phyloP scores from a whole-genome alignment of 768 basidiomycete genomes.

The Serendipita sp. region DNA sequence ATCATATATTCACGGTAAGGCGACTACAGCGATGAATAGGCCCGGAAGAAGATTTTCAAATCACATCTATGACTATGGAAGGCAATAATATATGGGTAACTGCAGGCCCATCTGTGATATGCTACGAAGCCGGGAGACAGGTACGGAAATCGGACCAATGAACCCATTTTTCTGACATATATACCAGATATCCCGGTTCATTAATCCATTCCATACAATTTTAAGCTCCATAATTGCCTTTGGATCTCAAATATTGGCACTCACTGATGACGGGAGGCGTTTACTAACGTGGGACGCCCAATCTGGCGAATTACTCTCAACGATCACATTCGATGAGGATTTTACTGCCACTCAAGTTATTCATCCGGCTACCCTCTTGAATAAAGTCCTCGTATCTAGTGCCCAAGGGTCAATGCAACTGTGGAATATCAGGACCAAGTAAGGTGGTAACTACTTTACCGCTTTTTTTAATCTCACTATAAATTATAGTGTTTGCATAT shows the following conservation, averaged over 20 bases:
- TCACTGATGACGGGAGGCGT: slow-evolving; percentile 61
- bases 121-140: slow-evolving; percentile 81
- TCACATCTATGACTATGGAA: slow-evolving; percentile 64
- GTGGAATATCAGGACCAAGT: slow-evolving; percentile 89
- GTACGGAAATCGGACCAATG: slow-evolving; percentile 22
- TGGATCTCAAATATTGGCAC: slow-evolving; percentile 60
- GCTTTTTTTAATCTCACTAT: not conserved
- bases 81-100: slow-evolving; percentile 76
- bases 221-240: slow-evolving; percentile 60
- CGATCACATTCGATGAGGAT: slow-evolving; percentile 60
- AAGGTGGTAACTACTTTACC: slow-evolving; percentile 14
- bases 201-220: slow-evolving; percentile 44
- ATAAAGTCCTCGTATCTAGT: slow-evolving; percentile 81
- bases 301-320: slow-evolving; percentile 39
- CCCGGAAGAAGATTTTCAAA: slow-evolving; percentile 58
- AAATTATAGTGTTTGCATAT: slow-evolving; percentile 52
- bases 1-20: not conserved
- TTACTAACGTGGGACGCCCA: slow-evolving; percentile 65
- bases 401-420: slow-evolving; percentile 67
- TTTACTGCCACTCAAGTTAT: slow-evolving; percentile 77
- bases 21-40: slow-evolving; percentile 29
- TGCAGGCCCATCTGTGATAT: slow-evolving; percentile 47
- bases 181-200: slow-evolving; percentile 35
- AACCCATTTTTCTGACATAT: not conserved
- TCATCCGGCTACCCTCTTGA: slow-evolving; percentile 92